These are phyloP conservation scores for Metarhizium humberi DNA, from an alignment of 2,329 filamentous ascomycete genomes.

Conservation along the genomic window DNA sequence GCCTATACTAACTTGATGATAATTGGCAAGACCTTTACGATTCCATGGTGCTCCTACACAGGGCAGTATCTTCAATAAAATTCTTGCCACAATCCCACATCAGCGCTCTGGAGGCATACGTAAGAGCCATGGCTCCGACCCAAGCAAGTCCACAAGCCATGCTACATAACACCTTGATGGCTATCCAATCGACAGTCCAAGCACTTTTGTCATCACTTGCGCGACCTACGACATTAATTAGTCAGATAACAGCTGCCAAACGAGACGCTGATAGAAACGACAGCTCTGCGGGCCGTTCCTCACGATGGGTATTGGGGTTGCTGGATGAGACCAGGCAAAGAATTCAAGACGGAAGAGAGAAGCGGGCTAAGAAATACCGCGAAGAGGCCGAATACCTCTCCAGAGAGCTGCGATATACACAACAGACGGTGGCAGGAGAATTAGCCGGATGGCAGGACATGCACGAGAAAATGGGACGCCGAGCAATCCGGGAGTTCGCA, in stretches of 20 bases:
- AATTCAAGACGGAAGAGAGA: conserved; percentile 74
- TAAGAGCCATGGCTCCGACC: conserved; percentile 51
- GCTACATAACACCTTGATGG: conserved; percentile 68
- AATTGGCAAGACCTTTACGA: conserved; percentile 53
- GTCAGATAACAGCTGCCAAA: conserved; percentile 62
- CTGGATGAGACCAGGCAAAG: conserved; percentile 82
- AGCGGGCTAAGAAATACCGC: conserved; percentile 62
- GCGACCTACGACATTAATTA: conserved; percentile 69
- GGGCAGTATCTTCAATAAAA: conserved; percentile 42
- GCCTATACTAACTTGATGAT: background rate
- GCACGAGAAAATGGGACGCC: conserved; percentile 67
- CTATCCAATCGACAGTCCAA: conserved; percentile 74
- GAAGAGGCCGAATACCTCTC: conserved; percentile 65
- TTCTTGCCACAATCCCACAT: conserved; percentile 63
- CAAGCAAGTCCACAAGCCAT: conserved; percentile 64
- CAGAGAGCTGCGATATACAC: conserved; percentile 79
- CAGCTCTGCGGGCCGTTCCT: conserved; percentile 62
- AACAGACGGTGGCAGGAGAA: conserved; percentile 86
- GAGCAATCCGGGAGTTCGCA: conserved; percentile 68
- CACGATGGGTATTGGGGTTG: conserved; percentile 71
- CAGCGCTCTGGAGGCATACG: conserved; percentile 63
- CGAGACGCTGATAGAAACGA: conserved; percentile 71
- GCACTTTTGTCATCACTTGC: conserved; percentile 73
- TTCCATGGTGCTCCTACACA: conserved; percentile 46
- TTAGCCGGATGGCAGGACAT: conserved; percentile 90